phyloP scores from a whole-genome alignment of 768 basidiomycete genomes.

The Grammothele lineata region DNA sequence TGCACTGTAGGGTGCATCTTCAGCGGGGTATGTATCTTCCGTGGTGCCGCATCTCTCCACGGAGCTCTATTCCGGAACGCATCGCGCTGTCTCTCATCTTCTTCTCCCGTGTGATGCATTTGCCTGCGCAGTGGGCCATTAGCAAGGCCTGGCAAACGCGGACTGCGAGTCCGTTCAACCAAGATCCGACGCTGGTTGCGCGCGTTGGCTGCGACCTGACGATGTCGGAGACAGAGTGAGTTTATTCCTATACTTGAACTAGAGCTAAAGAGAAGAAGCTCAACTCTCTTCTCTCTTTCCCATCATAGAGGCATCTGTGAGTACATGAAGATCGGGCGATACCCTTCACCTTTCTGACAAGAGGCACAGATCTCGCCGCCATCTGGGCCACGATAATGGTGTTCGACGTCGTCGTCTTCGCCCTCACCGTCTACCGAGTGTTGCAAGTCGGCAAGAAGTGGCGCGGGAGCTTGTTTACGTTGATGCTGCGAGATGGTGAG shows the following conservation, averaged over 20 bases:
- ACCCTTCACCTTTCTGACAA: neutral
- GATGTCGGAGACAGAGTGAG: conserved; percentile 4
- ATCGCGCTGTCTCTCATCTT: neutral
- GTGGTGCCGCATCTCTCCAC: neutral
- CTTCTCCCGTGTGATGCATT: neutral
- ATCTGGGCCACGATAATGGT: conserved; percentile 13
- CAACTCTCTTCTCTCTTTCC: neutral
- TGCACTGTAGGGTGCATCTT: neutral
- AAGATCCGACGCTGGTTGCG: neutral
- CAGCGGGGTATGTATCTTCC: neutral
- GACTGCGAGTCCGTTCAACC: no score
- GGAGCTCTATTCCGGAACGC: no score
- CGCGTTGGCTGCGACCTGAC: conserved; percentile 1
- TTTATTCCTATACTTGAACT: no score
- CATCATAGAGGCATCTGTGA: neutral
- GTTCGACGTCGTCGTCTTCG: conserved; percentile 17
- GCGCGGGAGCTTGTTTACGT: neutral
- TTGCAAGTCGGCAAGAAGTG: conserved; percentile 5
- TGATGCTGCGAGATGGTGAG: conserved; percentile 4
- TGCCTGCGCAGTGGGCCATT: conserved; percentile 1
- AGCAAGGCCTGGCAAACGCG: neutral
- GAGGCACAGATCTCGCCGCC: conserved; percentile 9
- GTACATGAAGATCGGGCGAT: conserved; percentile 3
- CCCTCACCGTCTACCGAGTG: conserved; percentile 12
- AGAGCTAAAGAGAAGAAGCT: no score